Evolutionary conservation across 2,329 filamentous ascomycete genomes (phyloP), one percentile per base, ranked within the genome.

Genomic region (Dothistroma septosporum): DNA sequence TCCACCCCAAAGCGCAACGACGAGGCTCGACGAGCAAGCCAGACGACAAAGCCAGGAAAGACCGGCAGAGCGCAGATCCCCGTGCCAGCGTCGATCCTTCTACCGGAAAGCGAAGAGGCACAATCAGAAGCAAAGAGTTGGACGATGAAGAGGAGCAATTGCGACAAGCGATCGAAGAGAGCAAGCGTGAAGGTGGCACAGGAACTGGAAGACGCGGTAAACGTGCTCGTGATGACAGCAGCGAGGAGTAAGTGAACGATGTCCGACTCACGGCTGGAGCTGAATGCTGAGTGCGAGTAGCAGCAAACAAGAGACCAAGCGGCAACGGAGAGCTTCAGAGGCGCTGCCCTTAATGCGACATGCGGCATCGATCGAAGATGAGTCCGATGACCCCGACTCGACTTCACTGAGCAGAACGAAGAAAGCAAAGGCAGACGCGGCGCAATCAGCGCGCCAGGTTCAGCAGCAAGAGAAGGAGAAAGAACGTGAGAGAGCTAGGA

Each of bases 41-140:
- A 68, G 80, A 75, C 22, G 77, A 81, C 75, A 70, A 81, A 76
- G 69, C 86, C 77, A 79, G 69, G 79, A 78, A 68, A 84, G 77
- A 85, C 74, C 72, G 84, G 78, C 65, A 85, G 81, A 53, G 79
- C 79, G 57, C 80, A 79, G 58, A 76, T 57, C 75, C 79, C 24
- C 76, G 82, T 61, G 76, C 77, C 53, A 84, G 79, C 66, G 82
- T 81, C 47, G 79, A 82, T 49, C 76, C 76, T 48, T 82, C 85
- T 57, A 83, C 85, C 56, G 86, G 88, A 41, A 97, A 97, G 75
- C 86, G 94, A 61, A 85, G 94, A 31, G 96, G 92, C 21, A 99
- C 94, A 7, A 97, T 97, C 91, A 96, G 97, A 73, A 99, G 94
- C 74, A 87, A 93, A 64, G 92, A 93, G 47, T 93, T 92, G 22